Conservation (phyloP, 495 filamentous ascomycete genomes). For the Neurospora cerealis region DNA sequence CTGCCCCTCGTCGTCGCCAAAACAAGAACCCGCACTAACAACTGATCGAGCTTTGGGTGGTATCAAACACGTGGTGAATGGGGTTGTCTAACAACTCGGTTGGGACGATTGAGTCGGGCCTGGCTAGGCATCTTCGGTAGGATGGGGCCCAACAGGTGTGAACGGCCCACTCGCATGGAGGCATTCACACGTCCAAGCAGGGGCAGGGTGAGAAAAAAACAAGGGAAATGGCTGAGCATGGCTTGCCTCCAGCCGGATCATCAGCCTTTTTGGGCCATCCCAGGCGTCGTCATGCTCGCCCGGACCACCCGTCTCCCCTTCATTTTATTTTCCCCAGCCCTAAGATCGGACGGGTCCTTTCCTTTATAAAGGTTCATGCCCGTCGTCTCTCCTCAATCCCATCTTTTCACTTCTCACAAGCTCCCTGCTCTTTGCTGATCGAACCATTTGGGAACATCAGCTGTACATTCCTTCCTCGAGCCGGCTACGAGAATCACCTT, state of each 20-base stretch:
- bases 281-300: background rate
- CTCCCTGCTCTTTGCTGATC: conserved; percentile 12
- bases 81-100: background rate
- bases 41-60: background rate
- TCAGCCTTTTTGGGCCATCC: background rate
- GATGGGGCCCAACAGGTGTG: background rate
- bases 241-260: background rate
- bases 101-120: background rate
- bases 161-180: background rate
- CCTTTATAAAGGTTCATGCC: conserved; percentile 6
- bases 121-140: background rate
- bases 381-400: background rate
- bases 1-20: background rate
- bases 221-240: conserved; percentile 1
- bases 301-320: background rate
- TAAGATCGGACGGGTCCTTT: background rate
- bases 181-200: background rate
- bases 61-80: background rate
- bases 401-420: conserved; percentile 11
- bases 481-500: conserved; percentile 27
- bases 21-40: background rate
- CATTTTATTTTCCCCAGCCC: background rate
- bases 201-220: background rate
- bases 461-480: conserved; percentile 29
- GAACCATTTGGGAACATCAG: conserved; percentile 11